Conservation (phyloP, 495 filamentous ascomycete species). For the Aspergillus indologenus region DNA sequence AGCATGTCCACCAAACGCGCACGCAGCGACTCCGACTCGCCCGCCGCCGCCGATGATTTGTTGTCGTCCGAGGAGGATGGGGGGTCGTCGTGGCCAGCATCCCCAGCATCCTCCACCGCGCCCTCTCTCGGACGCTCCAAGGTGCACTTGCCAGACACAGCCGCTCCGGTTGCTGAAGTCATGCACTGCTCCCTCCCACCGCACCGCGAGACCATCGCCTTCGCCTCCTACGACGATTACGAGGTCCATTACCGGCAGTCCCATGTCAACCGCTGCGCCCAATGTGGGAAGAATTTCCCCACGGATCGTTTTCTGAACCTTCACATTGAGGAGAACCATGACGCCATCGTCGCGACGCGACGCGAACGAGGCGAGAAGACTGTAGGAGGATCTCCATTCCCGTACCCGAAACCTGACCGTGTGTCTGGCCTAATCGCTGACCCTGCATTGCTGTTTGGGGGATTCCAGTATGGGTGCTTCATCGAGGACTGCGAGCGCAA, state of each 20-base stretch:
- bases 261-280: constrained; percentile 80
- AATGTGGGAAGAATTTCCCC: constrained; percentile 78
- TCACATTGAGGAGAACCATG: constrained; percentile 92
- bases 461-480: constrained; percentile 74
- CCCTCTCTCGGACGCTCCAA: constrained; percentile 26
- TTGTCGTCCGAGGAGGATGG: constrained; percentile 14
- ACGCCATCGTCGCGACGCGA: constrained; percentile 67
- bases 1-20: constrained; percentile 59
- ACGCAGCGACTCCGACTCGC: constrained; percentile 46
- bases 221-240: constrained; percentile 75
- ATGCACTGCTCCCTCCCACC: constrained; percentile 82
- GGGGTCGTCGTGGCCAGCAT: constrained; percentile 28
- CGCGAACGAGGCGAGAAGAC: constrained; percentile 82
- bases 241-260: constrained; percentile 79
- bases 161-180: constrained; percentile 27
- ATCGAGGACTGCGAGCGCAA: constrained; percentile 83
- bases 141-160: constrained; percentile 24
- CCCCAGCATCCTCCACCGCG: constrained; percentile 18
- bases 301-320: constrained; percentile 68
- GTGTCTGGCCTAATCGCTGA: neutral
- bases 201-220: constrained; percentile 64
- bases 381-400: constrained; percentile 38
- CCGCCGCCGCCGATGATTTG: constrained; percentile 14
- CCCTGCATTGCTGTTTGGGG: neutral
- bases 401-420: too few relatives aligned